Base-by-base conservation (phyloP, 2,329 filamentous ascomycete species). In the Fusarium chaquense region DNA sequence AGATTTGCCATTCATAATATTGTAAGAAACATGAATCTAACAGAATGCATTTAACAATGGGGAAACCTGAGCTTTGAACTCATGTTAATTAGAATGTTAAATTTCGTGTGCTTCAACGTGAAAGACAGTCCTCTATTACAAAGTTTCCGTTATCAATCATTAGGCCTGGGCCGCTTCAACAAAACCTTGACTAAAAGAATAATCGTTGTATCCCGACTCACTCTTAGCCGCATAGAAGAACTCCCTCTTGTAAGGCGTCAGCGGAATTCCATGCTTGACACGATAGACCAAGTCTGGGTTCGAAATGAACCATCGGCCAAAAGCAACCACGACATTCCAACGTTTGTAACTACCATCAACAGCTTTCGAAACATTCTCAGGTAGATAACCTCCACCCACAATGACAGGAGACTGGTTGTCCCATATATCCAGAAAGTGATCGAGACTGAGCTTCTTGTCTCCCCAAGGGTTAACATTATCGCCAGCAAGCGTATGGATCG, bases 241-340 rank as follows among this genome's bases (percentile, higher is more conserved):
- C 1, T 77, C 68, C 11, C 82, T 71, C 50, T 82, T 67, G 57
- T 84, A 83, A 10, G 76, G 72, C 8, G 73, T 74, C 15, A 84
- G 64, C 2, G 75, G 68, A 11, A 84, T 65, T 0, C 76, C 76
- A 38, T 81, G 62, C 75, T 78, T 76, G 3, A 83, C 52, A n/a
- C 80, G 76, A 71, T 78, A 83, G 1, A 80, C 76, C 20, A 81
- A 58, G 9, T 80, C 78, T 0, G 78, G 79, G 24, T 79, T 81
- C 3, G 78, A 76, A 8, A 78, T 75, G 40, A 77, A 80, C 58
- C 75, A 76, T n/a, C 78, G 71, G 0, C 79, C 78, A 58, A 81
- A 78, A 1, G 72, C 73, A 43, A 76, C 62, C 0, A 64, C 66
- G 3, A 78, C 71, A 30, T 79, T 67, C 54, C 73, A 74, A 32